Evolutionary conservation across 805 yeast genomes (phyloP).

Genomic region (Barnettozyma botsteinii): DNA sequence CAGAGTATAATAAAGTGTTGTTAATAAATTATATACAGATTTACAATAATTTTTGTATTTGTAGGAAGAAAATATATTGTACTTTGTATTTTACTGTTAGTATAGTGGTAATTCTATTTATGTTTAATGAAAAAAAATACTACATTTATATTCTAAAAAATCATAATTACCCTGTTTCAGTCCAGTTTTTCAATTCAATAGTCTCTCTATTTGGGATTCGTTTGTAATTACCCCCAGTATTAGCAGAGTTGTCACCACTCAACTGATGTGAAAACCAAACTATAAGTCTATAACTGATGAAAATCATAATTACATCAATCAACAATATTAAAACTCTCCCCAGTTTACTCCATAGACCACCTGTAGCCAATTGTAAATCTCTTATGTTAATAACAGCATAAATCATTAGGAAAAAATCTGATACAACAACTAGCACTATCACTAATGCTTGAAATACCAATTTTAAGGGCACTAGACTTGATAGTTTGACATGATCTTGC

Average conservation of each 20-base stretch:
- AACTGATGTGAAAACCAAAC: not conserved
- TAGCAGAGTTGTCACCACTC: not conserved
- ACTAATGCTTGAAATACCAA: not conserved
- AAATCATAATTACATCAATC: not conserved
- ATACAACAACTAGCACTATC: not conserved
- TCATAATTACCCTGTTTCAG: not conserved
- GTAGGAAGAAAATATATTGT: no score
- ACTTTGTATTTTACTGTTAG: no score
- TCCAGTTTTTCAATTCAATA: not conserved
- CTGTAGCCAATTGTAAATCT: not conserved
- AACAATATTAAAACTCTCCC: not conserved
- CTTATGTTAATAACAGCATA: not conserved
- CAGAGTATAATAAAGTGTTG: no score
- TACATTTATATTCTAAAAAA: not conserved
- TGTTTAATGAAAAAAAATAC: not conserved
- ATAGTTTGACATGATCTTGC: no score
- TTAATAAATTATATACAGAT: no score
- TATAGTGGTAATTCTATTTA: no score
- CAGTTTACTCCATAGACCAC: not conserved
- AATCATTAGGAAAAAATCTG: not conserved
- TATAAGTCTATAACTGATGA: not conserved
- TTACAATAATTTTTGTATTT: no score
- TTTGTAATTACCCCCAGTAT: not conserved
- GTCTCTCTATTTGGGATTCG: not conserved
- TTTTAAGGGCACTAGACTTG: not conserved